phyloP scores from a whole-genome alignment of 2,329 filamentous ascomycete genomes.

The Aspergillus ochraceoroseus region DNA sequence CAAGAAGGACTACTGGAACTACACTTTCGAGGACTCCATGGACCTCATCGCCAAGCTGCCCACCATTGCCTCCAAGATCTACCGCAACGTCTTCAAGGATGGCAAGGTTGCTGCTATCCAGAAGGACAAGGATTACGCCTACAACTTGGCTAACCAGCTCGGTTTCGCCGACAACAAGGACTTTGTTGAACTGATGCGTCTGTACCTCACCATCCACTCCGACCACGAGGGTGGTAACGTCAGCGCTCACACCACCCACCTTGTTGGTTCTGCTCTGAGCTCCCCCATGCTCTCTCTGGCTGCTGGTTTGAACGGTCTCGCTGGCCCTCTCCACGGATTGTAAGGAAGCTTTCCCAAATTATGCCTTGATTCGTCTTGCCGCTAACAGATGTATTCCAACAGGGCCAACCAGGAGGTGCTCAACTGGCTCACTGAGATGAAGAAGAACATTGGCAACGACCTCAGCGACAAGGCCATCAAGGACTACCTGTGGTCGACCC shows the following conservation, averaged over 20 bases:
- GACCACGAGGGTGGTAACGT: constrained; percentile 99
- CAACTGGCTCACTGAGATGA: constrained; percentile 99
- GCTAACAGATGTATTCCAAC: constrained; percentile 20
- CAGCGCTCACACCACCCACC: constrained; percentile 94
- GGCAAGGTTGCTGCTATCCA: constrained; percentile 93
- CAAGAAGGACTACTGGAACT: constrained; percentile 99
- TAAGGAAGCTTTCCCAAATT: constrained; percentile 28
- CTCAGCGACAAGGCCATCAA: constrained; percentile 94
- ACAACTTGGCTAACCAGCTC: constrained; percentile 99
- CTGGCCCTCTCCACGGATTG: constrained; percentile 95
- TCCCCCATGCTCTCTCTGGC: constrained; percentile 95
- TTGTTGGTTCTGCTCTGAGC: constrained; percentile 93
- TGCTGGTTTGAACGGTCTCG: constrained; percentile 95
- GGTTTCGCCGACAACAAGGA: constrained; percentile 92
- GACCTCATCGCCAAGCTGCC: constrained; percentile 99
- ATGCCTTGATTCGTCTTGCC: not conserved
- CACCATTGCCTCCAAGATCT: constrained; percentile 96
- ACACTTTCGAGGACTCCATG: constrained; percentile 99
- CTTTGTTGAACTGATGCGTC: constrained; percentile 96
- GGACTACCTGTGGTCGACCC: constrained; percentile 96
- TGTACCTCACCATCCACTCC: constrained; percentile 99
- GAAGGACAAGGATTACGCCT: constrained; percentile 99
- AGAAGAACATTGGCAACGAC: constrained; percentile 88
- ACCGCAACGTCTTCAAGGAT: constrained; percentile 99
- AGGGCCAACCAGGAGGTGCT: constrained; percentile 97